These are phyloP conservation scores for Aspergillus homomorphus DNA, from an alignment of 495 filamentous ascomycete species.

Conservation along the genomic window DNA sequence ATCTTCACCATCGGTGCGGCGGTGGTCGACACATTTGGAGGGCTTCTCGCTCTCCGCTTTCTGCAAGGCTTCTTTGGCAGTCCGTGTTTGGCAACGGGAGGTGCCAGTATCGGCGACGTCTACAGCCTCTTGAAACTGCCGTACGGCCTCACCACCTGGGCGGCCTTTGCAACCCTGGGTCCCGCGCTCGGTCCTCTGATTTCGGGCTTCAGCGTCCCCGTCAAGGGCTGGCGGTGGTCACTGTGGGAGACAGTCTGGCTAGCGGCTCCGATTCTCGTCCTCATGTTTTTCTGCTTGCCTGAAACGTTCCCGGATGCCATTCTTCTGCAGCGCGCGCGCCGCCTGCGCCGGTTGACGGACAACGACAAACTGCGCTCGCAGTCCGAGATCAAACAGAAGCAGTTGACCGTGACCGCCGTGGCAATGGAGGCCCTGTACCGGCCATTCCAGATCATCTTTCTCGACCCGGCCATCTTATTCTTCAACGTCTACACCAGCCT, in stretches of 20 bases:
- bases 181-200: slow-evolving; percentile 40
- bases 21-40: slow-evolving; percentile 30
- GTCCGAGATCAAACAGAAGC: slow-evolving; percentile 44
- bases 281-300: slow-evolving; percentile 50
- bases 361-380: slow-evolving; percentile 37
- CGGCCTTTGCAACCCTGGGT: slow-evolving; percentile 27
- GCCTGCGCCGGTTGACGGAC: slow-evolving; percentile 35
- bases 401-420: slow-evolving; percentile 33
- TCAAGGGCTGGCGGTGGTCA: slow-evolving; percentile 41
- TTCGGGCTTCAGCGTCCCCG: slow-evolving; percentile 36
- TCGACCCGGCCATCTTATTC: slow-evolving; percentile 62
- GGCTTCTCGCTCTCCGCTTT: slow-evolving; percentile 48
- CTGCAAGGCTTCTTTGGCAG: slow-evolving; percentile 52
- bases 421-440: slow-evolving; percentile 59
- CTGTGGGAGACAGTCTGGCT: slow-evolving; percentile 48
- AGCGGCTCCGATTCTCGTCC: slow-evolving; percentile 40
- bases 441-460: slow-evolving; percentile 60
- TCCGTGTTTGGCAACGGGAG: slow-evolving; percentile 45
- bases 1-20: slow-evolving; percentile 36
- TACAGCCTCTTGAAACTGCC: slow-evolving; percentile 9
- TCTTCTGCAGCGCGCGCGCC: slow-evolving; percentile 39
- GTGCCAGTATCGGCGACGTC: slow-evolving; percentile 29
- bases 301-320: slow-evolving; percentile 53
- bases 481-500: slow-evolving; percentile 60
- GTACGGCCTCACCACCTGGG: slow-evolving; percentile 26